Conservation (phyloP, 768 basidiomycete genomes). For the Tricholoma matsutake region DNA sequence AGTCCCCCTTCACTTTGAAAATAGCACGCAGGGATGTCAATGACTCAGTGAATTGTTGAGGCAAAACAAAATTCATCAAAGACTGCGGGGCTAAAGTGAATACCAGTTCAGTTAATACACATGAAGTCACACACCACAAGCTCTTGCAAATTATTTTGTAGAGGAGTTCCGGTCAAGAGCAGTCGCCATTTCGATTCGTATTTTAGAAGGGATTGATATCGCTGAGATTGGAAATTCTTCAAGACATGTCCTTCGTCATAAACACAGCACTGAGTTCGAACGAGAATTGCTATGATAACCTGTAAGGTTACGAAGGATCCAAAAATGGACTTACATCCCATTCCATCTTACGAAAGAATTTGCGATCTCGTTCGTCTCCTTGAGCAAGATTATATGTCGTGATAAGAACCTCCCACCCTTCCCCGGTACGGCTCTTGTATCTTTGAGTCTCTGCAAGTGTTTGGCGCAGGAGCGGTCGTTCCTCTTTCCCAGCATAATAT, state of each 20-base stretch:
- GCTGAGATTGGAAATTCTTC: slow-evolving; percentile 97
- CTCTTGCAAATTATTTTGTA: slow-evolving; percentile 91
- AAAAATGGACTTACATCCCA: slow-evolving; percentile 76
- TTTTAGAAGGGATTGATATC: slow-evolving; percentile 85
- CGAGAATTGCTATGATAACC: slow-evolving; percentile 5
- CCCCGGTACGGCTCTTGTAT: slow-evolving; percentile 41
- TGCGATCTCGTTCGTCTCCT: slow-evolving; percentile 85
- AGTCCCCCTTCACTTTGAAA: slow-evolving; percentile 96
- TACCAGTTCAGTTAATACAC: neutral
- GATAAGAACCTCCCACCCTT: slow-evolving; percentile 89
- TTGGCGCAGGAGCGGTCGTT: slow-evolving; percentile 70
- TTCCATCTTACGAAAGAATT: slow-evolving; percentile 86
- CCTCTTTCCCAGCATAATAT: slow-evolving; percentile 92
- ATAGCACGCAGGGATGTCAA: slow-evolving; percentile 84
- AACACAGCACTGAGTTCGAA: slow-evolving; percentile 67
- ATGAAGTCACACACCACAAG: slow-evolving; percentile 59
- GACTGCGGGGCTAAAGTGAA: slow-evolving; percentile 54
- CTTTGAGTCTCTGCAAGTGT: slow-evolving; percentile 63
- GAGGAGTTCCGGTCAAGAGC: slow-evolving; percentile 90
- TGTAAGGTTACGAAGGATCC: neutral
- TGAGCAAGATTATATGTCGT: slow-evolving; percentile 96
- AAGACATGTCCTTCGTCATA: slow-evolving; percentile 97
- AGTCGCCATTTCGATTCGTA: slow-evolving; percentile 88
- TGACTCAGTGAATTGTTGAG: slow-evolving; percentile 78
- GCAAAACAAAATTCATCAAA: slow-evolving; percentile 95